Conservation (phyloP, 164 flowering plant species). For the Liriodendron chinense region DNA sequence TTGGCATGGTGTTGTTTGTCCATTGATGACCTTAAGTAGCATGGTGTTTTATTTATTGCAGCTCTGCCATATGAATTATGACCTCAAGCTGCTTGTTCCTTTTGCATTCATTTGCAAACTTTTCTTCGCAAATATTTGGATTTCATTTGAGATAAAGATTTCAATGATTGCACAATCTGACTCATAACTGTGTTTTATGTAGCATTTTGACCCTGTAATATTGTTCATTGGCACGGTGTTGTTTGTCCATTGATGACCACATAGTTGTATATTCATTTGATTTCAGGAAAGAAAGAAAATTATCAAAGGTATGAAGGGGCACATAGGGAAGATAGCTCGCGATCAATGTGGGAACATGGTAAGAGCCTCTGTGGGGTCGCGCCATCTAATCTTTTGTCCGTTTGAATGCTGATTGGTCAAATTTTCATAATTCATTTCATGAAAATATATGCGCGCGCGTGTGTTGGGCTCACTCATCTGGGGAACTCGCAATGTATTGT, state of each 20-base stretch:
- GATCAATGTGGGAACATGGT: slow-evolving; percentile 83
- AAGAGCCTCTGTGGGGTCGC: slow-evolving; percentile 14
- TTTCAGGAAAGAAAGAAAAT: slow-evolving; percentile 87
- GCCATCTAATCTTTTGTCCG: too few species aligned
- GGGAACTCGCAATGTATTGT: background rate
- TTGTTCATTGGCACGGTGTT: background rate
- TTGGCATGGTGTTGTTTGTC: too few species aligned
- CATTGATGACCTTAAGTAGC: too few species aligned
- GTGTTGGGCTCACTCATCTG: background rate
- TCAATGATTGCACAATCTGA: too few species aligned
- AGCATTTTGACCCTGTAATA: background rate
- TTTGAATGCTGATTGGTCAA: background rate
- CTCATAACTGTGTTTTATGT: too few species aligned
- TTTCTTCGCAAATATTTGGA: background rate
- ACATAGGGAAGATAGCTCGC: slow-evolving; percentile 59
- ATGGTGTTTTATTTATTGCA: too few species aligned
- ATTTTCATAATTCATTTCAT: background rate
- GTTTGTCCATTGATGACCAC: background rate
- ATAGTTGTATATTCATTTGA: background rate
- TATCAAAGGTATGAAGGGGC: slow-evolving; percentile 85
- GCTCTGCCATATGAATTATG: too few species aligned
- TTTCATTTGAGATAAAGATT: slow-evolving; percentile 1
- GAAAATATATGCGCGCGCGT: too few species aligned
- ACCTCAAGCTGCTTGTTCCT: background rate
- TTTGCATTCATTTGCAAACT: background rate